Conservation (phyloP, 192 early-diverging fungal genomes). For the Linnemannia hyalina region DNA sequence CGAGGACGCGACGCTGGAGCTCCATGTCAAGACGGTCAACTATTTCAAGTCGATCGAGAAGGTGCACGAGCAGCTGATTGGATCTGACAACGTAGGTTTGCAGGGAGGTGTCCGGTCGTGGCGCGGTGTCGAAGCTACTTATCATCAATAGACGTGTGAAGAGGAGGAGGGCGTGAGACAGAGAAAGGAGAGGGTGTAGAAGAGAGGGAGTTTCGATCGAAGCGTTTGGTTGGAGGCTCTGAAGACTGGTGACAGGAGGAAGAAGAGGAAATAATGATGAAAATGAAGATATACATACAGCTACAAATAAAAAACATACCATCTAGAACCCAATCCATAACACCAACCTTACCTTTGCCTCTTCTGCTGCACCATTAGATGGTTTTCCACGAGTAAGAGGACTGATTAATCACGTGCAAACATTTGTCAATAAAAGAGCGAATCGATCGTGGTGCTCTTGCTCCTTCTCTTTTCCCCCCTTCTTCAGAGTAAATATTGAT, state of each 20-base stretch:
- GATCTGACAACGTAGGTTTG: slow-evolving; percentile 79
- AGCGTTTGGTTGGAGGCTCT: background rate
- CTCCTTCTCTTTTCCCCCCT: slow-evolving; percentile 27
- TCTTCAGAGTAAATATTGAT: background rate
- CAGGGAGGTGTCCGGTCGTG: slow-evolving; percentile 67
- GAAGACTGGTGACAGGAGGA: background rate
- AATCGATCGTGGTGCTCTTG: background rate
- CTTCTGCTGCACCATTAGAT: background rate
- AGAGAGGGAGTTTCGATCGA: background rate
- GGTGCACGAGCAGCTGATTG: slow-evolving; percentile 82
- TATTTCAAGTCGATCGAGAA: slow-evolving; percentile 92
- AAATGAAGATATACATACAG: background rate
- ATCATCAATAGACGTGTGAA: slow-evolving; percentile 35
- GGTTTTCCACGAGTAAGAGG: background rate
- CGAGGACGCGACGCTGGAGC: slow-evolving; percentile 89
- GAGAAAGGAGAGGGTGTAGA: background rate
- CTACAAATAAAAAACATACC: background rate
- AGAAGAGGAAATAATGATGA: background rate
- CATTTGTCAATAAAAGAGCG: background rate
- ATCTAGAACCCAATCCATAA: background rate
- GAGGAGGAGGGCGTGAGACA: background rate
- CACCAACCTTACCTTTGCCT: background rate
- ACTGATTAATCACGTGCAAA: background rate
- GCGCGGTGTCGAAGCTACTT: slow-evolving; percentile 54
- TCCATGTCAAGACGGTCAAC: slow-evolving; percentile 91